Conservation (phyloP, 306 rosid species). For the Malus domestica region ASM211411v1 NC_041803.1:46983501-46984000, state of each 20-base stretch:
- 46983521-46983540: neutral
- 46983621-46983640: neutral
- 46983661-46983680: neutral
- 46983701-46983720: neutral
- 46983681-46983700: neutral
- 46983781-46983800: neutral
- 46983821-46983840: neutral
- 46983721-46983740: neutral
- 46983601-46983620: too few species aligned
- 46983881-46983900: slow-evolving; percentile 93
- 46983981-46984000: slow-evolving; percentile 72
- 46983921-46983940: slow-evolving; percentile 36
- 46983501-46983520: neutral
- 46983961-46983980: slow-evolving; percentile 77
- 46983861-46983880: slow-evolving; percentile 66
- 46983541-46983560: neutral
- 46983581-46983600: too few species aligned
- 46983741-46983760: neutral
- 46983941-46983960: slow-evolving; percentile 64
- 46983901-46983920: slow-evolving; percentile 86
- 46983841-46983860: neutral
- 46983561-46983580: neutral
- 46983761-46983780: neutral
- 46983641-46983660: neutral
- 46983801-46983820: neutral